These are phyloP conservation scores for Botrytis pseudocinerea DNA, from an alignment of 2,329 filamentous ascomycete genomes.

Conservation along the genomic window DNA sequence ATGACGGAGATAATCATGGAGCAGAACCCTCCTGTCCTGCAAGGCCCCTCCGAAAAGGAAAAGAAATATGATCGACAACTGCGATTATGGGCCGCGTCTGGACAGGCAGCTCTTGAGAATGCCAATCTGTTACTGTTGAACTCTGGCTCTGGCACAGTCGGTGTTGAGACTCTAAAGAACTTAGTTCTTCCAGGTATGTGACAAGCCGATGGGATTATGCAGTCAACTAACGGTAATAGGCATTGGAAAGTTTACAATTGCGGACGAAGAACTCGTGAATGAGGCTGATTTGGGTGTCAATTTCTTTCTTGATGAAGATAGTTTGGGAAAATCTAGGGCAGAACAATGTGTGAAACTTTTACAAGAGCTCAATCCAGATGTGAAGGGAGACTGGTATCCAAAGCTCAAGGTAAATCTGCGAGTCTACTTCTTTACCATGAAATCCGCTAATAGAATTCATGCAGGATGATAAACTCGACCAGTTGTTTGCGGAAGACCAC, in stretches of 20 bases:
- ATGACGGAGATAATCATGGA: slow-evolving; percentile 38
- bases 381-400: slow-evolving; percentile 71
- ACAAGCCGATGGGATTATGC: background rate
- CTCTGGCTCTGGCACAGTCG: slow-evolving; percentile 81
- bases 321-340: slow-evolving; percentile 75
- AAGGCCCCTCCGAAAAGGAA: slow-evolving; percentile 60
- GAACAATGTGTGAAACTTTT: slow-evolving; percentile 75
- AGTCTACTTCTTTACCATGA: background rate
- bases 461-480: slow-evolving; percentile 20
- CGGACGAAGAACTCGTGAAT: slow-evolving; percentile 74
- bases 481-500: slow-evolving; percentile 36
- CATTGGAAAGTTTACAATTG: slow-evolving; percentile 88
- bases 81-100: slow-evolving; percentile 89
- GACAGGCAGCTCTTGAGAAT: slow-evolving; percentile 85
- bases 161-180: slow-evolving; percentile 92
- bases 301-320: slow-evolving; percentile 86
- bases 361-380: slow-evolving; percentile 89
- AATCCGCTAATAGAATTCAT: background rate
- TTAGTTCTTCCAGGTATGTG: slow-evolving; percentile 78
- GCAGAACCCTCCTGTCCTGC: slow-evolving; percentile 47
- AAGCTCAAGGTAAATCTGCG: slow-evolving; percentile 45
- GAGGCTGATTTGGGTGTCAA: slow-evolving; percentile 90
- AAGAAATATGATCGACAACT: slow-evolving; percentile 93
- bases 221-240: slow-evolving; percentile 48
- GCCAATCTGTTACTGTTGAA: slow-evolving; percentile 91